Conservation (phyloP, 805 yeast genomes). For the Sungouiella blattae region DNA sequence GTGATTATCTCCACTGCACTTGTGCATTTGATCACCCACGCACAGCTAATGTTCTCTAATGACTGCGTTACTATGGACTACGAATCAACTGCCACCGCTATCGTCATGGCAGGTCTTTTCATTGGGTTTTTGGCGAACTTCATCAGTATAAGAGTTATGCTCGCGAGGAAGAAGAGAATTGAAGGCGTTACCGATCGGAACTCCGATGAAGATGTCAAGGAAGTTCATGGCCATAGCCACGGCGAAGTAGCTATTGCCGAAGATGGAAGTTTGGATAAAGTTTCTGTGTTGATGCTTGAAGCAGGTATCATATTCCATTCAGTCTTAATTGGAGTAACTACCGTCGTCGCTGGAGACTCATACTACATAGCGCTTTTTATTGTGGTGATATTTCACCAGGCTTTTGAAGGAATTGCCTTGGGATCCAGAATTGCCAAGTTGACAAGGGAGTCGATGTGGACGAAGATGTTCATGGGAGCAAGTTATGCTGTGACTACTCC, state of each 20-base stretch:
- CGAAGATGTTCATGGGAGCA: slow-evolving; percentile 19
- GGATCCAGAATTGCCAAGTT: slow-evolving; percentile 23
- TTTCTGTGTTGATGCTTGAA: slow-evolving; percentile 17
- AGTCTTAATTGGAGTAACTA: slow-evolving; percentile 25
- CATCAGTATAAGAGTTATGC: slow-evolving; percentile 1
- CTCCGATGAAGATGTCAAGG: neutral
- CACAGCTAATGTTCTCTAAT: slow-evolving; percentile 24
- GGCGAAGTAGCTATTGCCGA: neutral
- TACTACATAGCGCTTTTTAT: slow-evolving; percentile 27
- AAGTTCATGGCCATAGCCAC: neutral
- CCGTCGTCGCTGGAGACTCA: slow-evolving; percentile 28
- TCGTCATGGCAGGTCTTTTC: slow-evolving; percentile 28
- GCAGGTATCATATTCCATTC: slow-evolving; percentile 32
- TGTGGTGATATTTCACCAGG: slow-evolving; percentile 30
- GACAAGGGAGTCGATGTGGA: slow-evolving; percentile 3
- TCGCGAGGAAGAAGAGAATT: neutral
- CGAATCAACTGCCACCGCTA: slow-evolving; percentile 25
- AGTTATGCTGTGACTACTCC: slow-evolving; percentile 24
- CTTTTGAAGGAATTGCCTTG: slow-evolving; percentile 30
- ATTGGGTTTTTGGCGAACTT: slow-evolving; percentile 23
- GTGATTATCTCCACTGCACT: slow-evolving; percentile 30
- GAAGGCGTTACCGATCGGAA: neutral
- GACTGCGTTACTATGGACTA: slow-evolving; percentile 21
- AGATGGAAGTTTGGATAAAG: slow-evolving; percentile 3
- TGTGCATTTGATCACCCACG: slow-evolving; percentile 29